These are phyloP conservation scores for Penicillium sp. DNA, from an alignment of 2,329 filamentous ascomycete species.

Conservation along the genomic window DNA sequence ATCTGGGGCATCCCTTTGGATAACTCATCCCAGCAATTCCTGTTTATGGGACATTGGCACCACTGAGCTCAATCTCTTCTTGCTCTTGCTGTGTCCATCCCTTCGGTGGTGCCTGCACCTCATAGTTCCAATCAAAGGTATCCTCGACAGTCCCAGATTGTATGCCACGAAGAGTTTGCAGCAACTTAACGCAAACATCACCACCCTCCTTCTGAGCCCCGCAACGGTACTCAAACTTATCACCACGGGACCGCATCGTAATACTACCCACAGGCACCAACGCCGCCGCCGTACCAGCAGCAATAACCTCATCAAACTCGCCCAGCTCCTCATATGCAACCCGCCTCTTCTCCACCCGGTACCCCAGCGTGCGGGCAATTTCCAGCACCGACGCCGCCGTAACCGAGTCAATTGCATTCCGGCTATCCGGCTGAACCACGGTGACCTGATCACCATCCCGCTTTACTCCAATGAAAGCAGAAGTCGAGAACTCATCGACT, in stretches of 20 bases:
- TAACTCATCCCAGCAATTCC: background rate
- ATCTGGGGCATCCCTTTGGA: too few species aligned
- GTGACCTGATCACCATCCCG: constrained; percentile 60
- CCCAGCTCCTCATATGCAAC: constrained; percentile 60
- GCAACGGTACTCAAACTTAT: constrained; percentile 55
- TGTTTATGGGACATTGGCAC: constrained; percentile 28
- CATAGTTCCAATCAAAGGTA: constrained; percentile 66
- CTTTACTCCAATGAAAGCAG: constrained; percentile 81
- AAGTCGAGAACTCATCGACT: constrained; percentile 94
- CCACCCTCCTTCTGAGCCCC: constrained; percentile 52
- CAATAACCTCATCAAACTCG: constrained; percentile 75
- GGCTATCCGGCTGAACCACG: constrained; percentile 81
- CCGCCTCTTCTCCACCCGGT: constrained; percentile 73
- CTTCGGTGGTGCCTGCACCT: constrained; percentile 34
- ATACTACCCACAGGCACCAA: constrained; percentile 91
- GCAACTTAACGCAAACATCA: constrained; percentile 66
- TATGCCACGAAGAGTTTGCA: constrained; percentile 76
- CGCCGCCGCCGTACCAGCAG: constrained; percentile 85
- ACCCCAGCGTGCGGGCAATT: constrained; percentile 74
- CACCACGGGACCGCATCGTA: constrained; percentile 61
- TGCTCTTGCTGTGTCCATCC: constrained; percentile 27
- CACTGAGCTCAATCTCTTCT: constrained; percentile 17
- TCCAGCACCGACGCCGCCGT: constrained; percentile 75
- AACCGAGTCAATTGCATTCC: constrained; percentile 82
- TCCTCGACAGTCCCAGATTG: constrained; percentile 80